Evolutionary conservation across 306 rosid genomes (phyloP), one percentile per base, ranked within the genome.

Genomic region (Acacia melanoxylon): DNA sequence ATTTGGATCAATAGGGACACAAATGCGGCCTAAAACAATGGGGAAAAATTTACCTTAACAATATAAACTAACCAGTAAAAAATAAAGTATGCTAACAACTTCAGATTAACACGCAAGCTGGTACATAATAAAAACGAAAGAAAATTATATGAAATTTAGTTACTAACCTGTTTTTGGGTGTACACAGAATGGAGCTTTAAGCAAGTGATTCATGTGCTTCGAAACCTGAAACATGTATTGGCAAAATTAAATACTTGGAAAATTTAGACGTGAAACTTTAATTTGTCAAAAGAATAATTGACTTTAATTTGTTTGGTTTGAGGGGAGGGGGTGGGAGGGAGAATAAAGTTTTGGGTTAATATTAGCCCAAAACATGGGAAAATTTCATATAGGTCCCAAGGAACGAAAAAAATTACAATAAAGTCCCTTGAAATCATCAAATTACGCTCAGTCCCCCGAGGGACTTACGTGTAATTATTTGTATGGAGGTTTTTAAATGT

Each of bases 131-230:
- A 61, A 12, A 12, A 61, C 13, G 4, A 42, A n/a, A 70, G 27
- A 54, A 71, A 17, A 42, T n/a, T 29, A 8, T 41, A 65, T 17
- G 16, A 74, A 51, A 62, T 62, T 1, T 52, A 54, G 63, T 22
- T 48, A 67, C 81, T 69, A 17, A 88, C 95, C 95, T 82, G 95
- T 91, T 78, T 91, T 89, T n/a, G 92, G 95, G 83, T 91, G 95
- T 54, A 89, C 86, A 84, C 93, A 89, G 83, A 91, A 91, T 51
- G 95, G 95, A 35, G 95, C 95, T 83, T 91, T 89, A n/a, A 91
- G 77, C 85, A 91, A 83, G 83, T 91, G 95, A 82, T 91, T 91
- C 95, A 88, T 91, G 82, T 89, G 90, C 82, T 89, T 91, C 3
- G 92, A 87, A 86, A 91, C 93, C 95, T 91, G 59, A 52, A 75